Evolutionary conservation across 2,329 filamentous ascomycete genomes (phyloP), one percentile per base, ranked within the genome.

Genomic region (Byssochlamys sp.): DNA sequence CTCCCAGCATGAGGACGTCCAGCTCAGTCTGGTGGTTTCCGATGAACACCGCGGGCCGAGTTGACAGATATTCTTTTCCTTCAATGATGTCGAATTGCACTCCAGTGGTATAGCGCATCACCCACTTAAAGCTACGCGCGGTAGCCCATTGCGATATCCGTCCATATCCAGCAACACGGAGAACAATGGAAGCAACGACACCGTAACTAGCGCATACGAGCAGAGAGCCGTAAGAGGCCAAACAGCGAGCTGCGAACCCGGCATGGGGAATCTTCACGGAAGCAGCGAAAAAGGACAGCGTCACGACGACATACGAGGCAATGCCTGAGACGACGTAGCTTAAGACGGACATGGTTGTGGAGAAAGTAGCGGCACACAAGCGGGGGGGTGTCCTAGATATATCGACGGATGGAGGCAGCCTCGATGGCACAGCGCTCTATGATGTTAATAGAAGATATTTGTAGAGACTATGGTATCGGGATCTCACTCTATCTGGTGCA

Each of bases 11-110:
- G 59, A 96, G 81, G 48, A 99, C 89, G 70, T 99, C 94, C 64
- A 99, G 84, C 77, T 97, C 94, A 25, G 89, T 90, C 81, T 99
- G 94, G 77, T 99, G 94, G 75, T 97, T 97, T 48, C 88, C 89
- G 65, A 99, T 81, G 68, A 99, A 91, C 58, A 99, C 88, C 58
- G 90, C 91, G 0, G 94, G 94, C 55, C 92, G 84, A 9, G 79
- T 85, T 52, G 77, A 76, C 58, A 91, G 82, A 64, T 85, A 71
- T 62, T 85, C 74, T 59, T 84, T 67, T 11, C 91, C 90, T 51
- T 87, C 81, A 54, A 96, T 75, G 60, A 80, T 74, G 48, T 83
- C 80, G 70, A 97, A 96, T 59, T 80, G 82, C 53, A 96, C 81
- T 59, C 92, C 92, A 0, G 90, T 91, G 53, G 84, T 81, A 52